Conservation (phyloP, 73 alveolate genomes). For the Stentor coeruleus region DNA sequence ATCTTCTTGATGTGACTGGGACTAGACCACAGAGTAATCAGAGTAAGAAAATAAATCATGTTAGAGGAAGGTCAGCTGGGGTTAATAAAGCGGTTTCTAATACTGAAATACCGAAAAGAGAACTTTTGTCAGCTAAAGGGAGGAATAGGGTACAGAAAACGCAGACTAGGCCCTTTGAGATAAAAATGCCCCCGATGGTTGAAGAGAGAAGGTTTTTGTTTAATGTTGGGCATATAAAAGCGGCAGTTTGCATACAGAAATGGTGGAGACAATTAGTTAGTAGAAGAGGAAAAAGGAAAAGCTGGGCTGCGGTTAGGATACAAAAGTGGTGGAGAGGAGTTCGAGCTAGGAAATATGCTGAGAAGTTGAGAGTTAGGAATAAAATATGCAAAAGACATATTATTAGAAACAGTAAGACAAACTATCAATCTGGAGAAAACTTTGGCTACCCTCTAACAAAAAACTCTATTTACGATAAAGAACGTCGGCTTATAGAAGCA, state of each 20-base stretch:
- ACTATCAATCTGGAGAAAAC: background rate
- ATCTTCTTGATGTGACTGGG: background rate
- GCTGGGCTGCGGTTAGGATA: background rate
- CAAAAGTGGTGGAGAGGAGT: background rate
- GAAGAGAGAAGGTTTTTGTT: background rate
- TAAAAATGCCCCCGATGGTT: background rate
- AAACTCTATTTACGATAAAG: no score
- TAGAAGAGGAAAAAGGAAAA: background rate
- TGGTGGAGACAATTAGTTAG: background rate
- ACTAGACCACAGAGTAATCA: background rate
- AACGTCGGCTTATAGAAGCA: no score
- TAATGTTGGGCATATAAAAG: no score
- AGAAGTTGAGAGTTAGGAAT: background rate
- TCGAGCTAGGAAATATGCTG: background rate
- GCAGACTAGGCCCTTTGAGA: background rate
- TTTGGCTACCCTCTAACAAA: no score
- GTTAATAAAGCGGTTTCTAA: background rate
- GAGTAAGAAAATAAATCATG: background rate
- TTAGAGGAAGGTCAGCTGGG: constrained; percentile 8
- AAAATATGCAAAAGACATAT: background rate
- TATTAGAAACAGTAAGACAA: background rate
- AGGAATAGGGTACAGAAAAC: background rate
- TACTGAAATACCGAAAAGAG: background rate
- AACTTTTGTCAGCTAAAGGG: background rate
- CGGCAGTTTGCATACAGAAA: background rate